Percentiles rank a stretch among this genome's conserved stretches.
phyloP scores from a whole-genome alignment of 768 basidiomycete species.

The Calocera cornea region DNA sequence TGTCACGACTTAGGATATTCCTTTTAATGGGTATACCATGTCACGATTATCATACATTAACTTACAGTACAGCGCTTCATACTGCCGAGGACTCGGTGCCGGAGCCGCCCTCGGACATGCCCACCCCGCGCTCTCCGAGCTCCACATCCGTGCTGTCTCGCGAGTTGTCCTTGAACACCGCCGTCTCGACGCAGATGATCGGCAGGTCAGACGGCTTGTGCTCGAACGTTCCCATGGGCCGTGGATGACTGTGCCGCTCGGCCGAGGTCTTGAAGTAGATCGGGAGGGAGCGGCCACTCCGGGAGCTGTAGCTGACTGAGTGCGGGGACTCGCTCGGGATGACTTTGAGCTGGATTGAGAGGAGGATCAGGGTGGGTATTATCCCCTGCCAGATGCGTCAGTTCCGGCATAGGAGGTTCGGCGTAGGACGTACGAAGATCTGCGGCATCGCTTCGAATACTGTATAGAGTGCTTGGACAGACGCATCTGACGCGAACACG shows the following conservation, averaged over 20 bases:
- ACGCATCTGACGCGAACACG: background rate
- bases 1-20: background rate
- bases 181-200: background rate
- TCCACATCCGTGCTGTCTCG: background rate
- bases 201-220: background rate
- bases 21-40: background rate
- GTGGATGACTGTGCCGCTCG: too few species aligned
- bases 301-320: too few species aligned
- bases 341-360: background rate
- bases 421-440: background rate
- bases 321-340: background rate
- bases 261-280: too few species aligned
- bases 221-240: too few species aligned
- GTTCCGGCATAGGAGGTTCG: background rate
- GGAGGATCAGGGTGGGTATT: background rate
- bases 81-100: too few species aligned
- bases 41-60: background rate
- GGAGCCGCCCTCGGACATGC: background rate
- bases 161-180: background rate
- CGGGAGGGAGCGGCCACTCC: too few species aligned
- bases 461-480: background rate
- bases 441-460: background rate
- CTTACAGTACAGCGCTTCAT: too few species aligned
- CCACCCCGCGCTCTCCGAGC: background rate
- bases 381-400: background rate